Base-by-base conservation (phyloP, 139 green algal genomes). In the Mychonastes homosphaera region DNA sequence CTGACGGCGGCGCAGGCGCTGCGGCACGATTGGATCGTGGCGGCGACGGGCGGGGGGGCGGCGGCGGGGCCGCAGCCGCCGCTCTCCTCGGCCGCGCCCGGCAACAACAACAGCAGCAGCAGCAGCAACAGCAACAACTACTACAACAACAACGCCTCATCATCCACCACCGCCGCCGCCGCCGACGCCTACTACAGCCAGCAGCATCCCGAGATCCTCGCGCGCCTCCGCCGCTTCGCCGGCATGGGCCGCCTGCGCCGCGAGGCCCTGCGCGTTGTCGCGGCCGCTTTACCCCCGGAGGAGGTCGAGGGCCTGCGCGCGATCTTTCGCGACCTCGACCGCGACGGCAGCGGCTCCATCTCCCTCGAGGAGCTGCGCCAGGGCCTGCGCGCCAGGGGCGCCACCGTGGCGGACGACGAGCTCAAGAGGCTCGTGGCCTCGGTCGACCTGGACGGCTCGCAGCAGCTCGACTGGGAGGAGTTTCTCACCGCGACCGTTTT, bases 171-270 rank as follows among this genome's bases (percentile, higher is more conserved):
- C n/a, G n/a, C n/a, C n/a, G n/a, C n/a, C n/a, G n/a, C n/a, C n/a
- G n/a, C n/a, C n/a, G n/a, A n/a, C n/a, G n/a, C n/a, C n/a, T n/a
- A n/a, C n/a, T n/a, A n/a, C n/a, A n/a, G 41, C 9, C 48, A 32
- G 13, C 48, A 79, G 23, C 68, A 83, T 62, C 60, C 76, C 32
- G 75, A 83, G 71, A 87, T 98, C 44, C 51, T 96, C 18, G 77
- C 69, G 23, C 81, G 89, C 52, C 81, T 98, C 56, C 80, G 83
- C 62, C 76, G 84, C 28, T 99, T 98, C 78, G 79, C 82, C n/a
- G 73, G 45, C 52, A 91, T 95, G 79, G 96, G 96, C 81, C 88
- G 89, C 59, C 77, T 99, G 34, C 96, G 98, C 78, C 94, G 95
- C 66, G 76, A 93, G 73, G 93, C 92, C 1, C 72, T 98, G 57